Evolutionary conservation across 176 grass and related monocot genomes (phyloP).

Genomic region (barley (Hordeum vulgare)): MorexV3_pseudomolecules_assembly NC_058523.1:17095243-17095742

Average conservation of each 20-base stretch:
- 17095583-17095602: not conserved
- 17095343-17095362: not conserved
- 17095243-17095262: conserved; percentile 2
- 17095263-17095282: not conserved
- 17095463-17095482: not conserved
- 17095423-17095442: too few species aligned
- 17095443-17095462: not conserved
- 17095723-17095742: too few species aligned
- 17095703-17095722: not conserved
- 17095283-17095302: too few species aligned
- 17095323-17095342: not conserved
- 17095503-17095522: not conserved
- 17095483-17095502: not conserved
- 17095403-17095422: not conserved
- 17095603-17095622: not conserved
- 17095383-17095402: not conserved
- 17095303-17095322: too few species aligned
- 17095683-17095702: not conserved
- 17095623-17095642: not conserved
- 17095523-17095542: not conserved
- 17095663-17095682: not conserved
- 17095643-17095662: not conserved
- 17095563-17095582: not conserved
- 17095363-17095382: not conserved
- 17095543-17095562: not conserved